Conservation (phyloP, 768 basidiomycete genomes). For the Collybiopsis confluens region DNA sequence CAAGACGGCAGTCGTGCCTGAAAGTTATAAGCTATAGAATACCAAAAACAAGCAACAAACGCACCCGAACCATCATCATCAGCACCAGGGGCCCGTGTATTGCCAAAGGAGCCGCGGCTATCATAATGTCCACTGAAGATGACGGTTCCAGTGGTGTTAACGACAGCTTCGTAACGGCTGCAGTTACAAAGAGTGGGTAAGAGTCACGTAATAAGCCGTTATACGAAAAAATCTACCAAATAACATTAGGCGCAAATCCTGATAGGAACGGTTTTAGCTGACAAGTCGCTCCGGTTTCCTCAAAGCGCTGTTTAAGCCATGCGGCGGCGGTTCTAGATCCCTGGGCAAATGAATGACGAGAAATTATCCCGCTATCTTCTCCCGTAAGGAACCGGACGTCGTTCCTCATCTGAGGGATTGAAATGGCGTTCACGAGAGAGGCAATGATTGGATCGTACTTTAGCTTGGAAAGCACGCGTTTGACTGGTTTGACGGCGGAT, state of each 20-base stretch:
- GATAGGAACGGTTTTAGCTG: slow-evolving; percentile 57
- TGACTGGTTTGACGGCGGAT: slow-evolving; percentile 49
- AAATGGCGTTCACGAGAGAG: slow-evolving; percentile 64
- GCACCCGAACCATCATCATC: slow-evolving; percentile 50
- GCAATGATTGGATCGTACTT: slow-evolving; percentile 70
- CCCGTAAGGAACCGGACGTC: slow-evolving; percentile 84
- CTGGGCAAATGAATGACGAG: slow-evolving; percentile 76
- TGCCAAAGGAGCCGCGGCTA: slow-evolving; percentile 85
- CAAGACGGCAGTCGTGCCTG: slow-evolving; percentile 59
- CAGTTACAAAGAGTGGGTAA: background rate
- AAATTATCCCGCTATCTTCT: slow-evolving; percentile 71
- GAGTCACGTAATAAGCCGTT: background rate
- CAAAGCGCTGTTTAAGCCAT: slow-evolving; percentile 73
- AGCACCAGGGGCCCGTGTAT: slow-evolving; percentile 54
- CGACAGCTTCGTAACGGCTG: slow-evolving; percentile 57
- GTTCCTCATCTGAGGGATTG: slow-evolving; percentile 56
- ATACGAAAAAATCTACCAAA: slow-evolving; percentile 53
- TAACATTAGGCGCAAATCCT: slow-evolving; percentile 83
- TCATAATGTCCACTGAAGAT: slow-evolving; percentile 88
- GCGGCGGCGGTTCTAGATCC: slow-evolving; percentile 63
- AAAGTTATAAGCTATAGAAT: slow-evolving; percentile 29
- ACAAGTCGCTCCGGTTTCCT: slow-evolving; percentile 74
- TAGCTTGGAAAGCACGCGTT: slow-evolving; percentile 50
- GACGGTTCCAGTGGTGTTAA: slow-evolving; percentile 57
- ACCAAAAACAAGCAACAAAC: slow-evolving; percentile 31